Base-by-base conservation (phyloP, 192 early-diverging fungal species). In the Coemansia sp. region DNA sequence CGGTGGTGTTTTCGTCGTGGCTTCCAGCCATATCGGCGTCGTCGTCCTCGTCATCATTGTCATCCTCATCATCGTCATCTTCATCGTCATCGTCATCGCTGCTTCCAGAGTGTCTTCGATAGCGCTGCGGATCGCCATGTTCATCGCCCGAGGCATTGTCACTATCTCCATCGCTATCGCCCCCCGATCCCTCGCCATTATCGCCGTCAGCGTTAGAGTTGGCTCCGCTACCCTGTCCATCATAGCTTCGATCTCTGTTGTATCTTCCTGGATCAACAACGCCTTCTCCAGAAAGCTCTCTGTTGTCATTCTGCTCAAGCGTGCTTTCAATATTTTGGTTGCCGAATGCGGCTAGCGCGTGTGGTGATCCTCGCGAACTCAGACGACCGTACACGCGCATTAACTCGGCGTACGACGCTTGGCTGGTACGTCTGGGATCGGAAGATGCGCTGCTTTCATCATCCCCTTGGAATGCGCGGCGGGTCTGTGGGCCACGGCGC, bases 51-150 rank as follows among this genome's bases (percentile, higher is more conserved):
- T 52, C 60, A 8, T 47, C 58, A 36, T 33, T 20, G 17, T 62
- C 62, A 15, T 74, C 65, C 19, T 58, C 65, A 1, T 68, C 60
- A 7, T 72, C 60, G 1, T 65, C 53, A 30, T 66, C 48, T 28
- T 64, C 52, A 17, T 34, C 30, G 1, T 44, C 54, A 9, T 45
- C 59, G 14, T 47, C 28, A 31, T 42, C 41, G 4, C 58, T 42
- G 30, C 40, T 47, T 8, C 37, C 58, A 23, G 15, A 5, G 23
- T 48, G 58, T 47, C 58, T 47, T 17, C 58, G 17, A 9, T 47
- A 42, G 10, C 31, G 42, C 33, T 13, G 25, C 44, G 48, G 6
- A 31, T 54, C 34, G 11, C 41, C 44, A 44, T 55, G 47, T 17
- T 54, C 28, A 20, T 54, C 52, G 2, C 11, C 52, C 9, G 52